Conservation (phyloP, 495 filamentous ascomycete genomes). For the Penicillium tannophilum region DNA sequence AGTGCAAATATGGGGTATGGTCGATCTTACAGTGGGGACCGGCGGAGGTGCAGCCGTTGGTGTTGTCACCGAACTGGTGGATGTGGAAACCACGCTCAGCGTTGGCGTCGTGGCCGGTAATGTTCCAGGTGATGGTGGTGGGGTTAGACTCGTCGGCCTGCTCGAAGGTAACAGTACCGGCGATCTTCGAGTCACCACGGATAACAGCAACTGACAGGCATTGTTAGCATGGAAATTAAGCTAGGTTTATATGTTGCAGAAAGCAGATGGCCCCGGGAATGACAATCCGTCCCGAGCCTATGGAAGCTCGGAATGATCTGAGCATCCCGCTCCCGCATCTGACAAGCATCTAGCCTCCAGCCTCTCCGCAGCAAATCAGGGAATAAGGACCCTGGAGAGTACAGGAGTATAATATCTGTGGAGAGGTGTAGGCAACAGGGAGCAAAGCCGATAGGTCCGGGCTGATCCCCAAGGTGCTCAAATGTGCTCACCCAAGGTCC, state of each 20-base stretch:
- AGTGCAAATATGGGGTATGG: neutral
- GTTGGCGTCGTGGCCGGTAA: slow-evolving; percentile 89
- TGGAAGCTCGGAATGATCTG: neutral
- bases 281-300: neutral
- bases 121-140: slow-evolving; percentile 90
- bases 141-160: slow-evolving; percentile 76
- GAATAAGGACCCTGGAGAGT: neutral
- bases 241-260: slow-evolving; percentile 6
- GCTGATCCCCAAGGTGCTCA: slow-evolving; percentile 51
- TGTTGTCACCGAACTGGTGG: slow-evolving; percentile 99
- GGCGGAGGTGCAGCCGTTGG: slow-evolving; percentile 97
- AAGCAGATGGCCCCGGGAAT: slow-evolving; percentile 13
- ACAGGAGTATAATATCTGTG: neutral
- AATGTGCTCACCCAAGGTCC: slow-evolving; percentile 56
- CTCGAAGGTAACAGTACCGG: slow-evolving; percentile 92
- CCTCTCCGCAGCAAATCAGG: neutral
- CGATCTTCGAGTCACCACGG: slow-evolving; percentile 93
- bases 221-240: slow-evolving; percentile 7
- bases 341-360: neutral
- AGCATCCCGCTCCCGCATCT: slow-evolving; percentile 5
- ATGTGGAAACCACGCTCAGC: slow-evolving; percentile 97
- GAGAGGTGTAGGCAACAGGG: slow-evolving; percentile 13
- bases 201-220: slow-evolving; percentile 76
- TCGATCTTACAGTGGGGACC: slow-evolving; percentile 85
- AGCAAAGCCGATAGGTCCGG: slow-evolving; percentile 39